These are phyloP conservation scores for Cicer cuneatum DNA, from an alignment of 306 rosid species.

Conservation along the genomic window DNA sequence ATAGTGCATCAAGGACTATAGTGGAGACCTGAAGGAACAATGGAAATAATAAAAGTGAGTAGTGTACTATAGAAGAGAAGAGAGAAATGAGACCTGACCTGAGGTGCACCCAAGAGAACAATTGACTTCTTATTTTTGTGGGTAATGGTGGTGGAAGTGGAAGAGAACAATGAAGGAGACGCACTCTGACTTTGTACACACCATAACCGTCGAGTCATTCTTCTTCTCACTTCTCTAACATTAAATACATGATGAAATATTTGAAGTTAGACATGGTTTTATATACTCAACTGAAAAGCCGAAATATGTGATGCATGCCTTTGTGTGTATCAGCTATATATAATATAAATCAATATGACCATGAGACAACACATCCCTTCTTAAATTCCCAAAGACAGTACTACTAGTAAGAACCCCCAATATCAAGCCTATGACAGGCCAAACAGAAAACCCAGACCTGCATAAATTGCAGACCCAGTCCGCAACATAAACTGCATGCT, in stretches of 20 bases:
- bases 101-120: slow-evolving; percentile 89
- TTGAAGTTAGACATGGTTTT: not conserved
- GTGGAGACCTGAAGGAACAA: slow-evolving; percentile 59
- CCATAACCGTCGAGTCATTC: slow-evolving; percentile 7
- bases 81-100: slow-evolving; percentile 41
- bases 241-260: slow-evolving; percentile 28
- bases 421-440: no score
- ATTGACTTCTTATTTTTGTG: slow-evolving; percentile 58
- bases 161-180: not conserved
- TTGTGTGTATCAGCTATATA: not conserved
- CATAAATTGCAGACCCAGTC: no score
- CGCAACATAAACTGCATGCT: no score
- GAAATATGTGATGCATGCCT: slow-evolving; percentile 17
- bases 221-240: not conserved
- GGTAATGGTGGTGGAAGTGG: not conserved
- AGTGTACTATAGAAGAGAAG: not conserved
- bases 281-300: slow-evolving; percentile 20
- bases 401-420: no score
- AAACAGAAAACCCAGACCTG: no score
- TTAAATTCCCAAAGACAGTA: no score
- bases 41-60: no score
- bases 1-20: slow-evolving; percentile 75
- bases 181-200: slow-evolving; percentile 9
- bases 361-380: no score
- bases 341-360: not conserved